Evolutionary conservation across 805 yeast species (phyloP).

Genomic region (Lachancea kluyveri): DNA sequence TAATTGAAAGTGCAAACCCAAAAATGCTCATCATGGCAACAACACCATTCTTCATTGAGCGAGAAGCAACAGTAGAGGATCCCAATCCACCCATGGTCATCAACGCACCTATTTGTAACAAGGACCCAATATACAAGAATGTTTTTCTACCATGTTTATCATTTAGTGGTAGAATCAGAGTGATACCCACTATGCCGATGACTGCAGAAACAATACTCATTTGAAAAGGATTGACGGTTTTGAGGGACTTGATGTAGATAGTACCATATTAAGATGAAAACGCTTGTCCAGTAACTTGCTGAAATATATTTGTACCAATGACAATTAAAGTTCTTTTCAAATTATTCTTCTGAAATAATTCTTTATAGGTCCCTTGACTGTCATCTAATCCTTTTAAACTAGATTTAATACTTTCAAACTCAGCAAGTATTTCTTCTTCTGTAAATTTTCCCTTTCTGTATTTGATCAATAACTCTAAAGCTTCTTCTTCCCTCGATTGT

Average conservation of each 20-base stretch:
- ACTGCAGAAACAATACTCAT: constrained; percentile 6
- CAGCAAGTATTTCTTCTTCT: constrained; percentile 3
- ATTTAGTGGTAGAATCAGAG: constrained; percentile 1
- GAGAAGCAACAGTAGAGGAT: not conserved
- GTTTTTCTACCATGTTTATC: constrained; percentile 5
- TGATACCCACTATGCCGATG: constrained; percentile 5
- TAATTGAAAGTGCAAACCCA: not conserved
- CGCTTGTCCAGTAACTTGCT: constrained; percentile 9
- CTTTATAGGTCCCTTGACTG: constrained; percentile 1
- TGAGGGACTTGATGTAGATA: constrained; percentile 6
- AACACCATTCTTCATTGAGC: constrained; percentile 3
- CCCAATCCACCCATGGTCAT: constrained; percentile 8
- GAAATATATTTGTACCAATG: constrained; percentile 3
- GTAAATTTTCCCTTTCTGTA: constrained; percentile 4
- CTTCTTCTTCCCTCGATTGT: constrained; percentile 3
- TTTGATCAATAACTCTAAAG: constrained; percentile 1
- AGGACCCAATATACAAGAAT: constrained; percentile 3
- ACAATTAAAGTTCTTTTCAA: constrained; percentile 5
- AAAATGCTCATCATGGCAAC: constrained; percentile 6
- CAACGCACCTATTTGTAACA: constrained; percentile 1
- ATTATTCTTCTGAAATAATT: constrained; percentile 3
- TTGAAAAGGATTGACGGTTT: constrained; percentile 6
- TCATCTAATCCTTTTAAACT: constrained; percentile 1
- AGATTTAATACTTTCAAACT: constrained; percentile 3
- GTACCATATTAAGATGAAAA: constrained; percentile 8